Evolutionary conservation across 2,329 filamentous ascomycete genomes (phyloP), one percentile per base, ranked within the genome.

Genomic region (Colletotrichum godetiae): DNA sequence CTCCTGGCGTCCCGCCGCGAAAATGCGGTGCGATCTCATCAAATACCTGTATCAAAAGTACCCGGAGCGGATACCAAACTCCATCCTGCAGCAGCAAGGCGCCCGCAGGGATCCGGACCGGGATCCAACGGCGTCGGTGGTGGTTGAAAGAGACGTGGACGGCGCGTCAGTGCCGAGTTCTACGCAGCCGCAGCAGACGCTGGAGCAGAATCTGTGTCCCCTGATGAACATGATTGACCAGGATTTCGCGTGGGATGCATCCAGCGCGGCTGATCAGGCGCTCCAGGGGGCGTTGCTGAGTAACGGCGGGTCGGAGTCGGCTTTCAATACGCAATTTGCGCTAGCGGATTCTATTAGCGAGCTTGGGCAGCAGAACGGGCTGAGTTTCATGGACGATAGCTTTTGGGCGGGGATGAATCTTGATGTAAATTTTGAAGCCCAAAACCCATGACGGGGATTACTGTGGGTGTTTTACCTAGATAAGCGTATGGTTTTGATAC

Each of bases 251-350:
- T 73, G 60, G 70, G 35, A 65, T 19, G 70, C 24, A 4, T 42
- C 37, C 37, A 3, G 37, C 37, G 55, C 10, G 15, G 15, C 19
- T 7, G 57, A 22, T 2, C 56, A 61, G 37, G 49, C 13, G n/a
- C 24, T 53, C 5, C 46, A 55, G 56, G 57, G 46, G 12, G 37
- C 29, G 5, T 37, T 27, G 52, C 60, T 61, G 24, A 42, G 37
- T 42, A 19, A 19, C 8, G 60, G 68, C 11, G 49, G 55, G 3
- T 66, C 60, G 0, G 71, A 71, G 27, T 56, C 71, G 13, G 71
- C 68, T n/a, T 73, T 57, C n/a, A 73, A 73, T 1, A 70, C 67
- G 29, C 67, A 73, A 19, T 73, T 73, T 8, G 71, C 67, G 8
- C 29, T 73, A 11, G 67, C 71, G 1, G 67, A 73, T 33, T 69